Conservation (phyloP, 2,329 filamentous ascomycete species). For the Fusarium gaditjirri region DNA sequence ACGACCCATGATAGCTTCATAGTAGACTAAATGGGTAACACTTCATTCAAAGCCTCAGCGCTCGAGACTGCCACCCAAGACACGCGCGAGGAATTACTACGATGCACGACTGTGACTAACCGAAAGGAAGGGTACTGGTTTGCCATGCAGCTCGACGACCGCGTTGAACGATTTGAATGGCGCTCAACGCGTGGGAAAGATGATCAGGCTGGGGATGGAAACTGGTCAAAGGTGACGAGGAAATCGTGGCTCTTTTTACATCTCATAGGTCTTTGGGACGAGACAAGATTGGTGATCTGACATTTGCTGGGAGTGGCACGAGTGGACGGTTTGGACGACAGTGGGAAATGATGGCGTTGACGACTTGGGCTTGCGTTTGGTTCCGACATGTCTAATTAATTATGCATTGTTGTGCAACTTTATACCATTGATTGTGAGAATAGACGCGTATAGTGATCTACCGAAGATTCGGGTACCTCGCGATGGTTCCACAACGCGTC, state of each 20-base stretch:
- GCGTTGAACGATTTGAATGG: neutral
- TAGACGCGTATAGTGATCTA: neutral
- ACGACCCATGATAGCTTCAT: neutral
- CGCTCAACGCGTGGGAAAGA: neutral
- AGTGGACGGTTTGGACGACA: neutral
- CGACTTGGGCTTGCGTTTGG: neutral
- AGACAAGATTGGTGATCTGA: neutral
- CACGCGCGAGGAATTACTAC: neutral
- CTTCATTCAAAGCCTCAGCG: too few species aligned
- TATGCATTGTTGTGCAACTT: neutral
- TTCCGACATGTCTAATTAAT: neutral
- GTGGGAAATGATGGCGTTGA: neutral
- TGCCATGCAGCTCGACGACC: fast-evolving
- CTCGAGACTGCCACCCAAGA: neutral
- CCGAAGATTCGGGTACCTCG: neutral
- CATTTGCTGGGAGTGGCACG: neutral
- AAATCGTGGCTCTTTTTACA: neutral
- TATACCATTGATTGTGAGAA: neutral
- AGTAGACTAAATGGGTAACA: neutral
- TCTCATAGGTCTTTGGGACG: neutral
- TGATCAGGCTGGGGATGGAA: neutral
- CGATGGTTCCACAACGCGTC: neutral
- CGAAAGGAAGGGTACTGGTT: neutral
- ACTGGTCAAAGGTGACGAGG: neutral
- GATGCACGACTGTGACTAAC: neutral